Base-by-base conservation (phyloP, 352 stramenopile genomes). In the Poterioochromonas sp. region DNA sequence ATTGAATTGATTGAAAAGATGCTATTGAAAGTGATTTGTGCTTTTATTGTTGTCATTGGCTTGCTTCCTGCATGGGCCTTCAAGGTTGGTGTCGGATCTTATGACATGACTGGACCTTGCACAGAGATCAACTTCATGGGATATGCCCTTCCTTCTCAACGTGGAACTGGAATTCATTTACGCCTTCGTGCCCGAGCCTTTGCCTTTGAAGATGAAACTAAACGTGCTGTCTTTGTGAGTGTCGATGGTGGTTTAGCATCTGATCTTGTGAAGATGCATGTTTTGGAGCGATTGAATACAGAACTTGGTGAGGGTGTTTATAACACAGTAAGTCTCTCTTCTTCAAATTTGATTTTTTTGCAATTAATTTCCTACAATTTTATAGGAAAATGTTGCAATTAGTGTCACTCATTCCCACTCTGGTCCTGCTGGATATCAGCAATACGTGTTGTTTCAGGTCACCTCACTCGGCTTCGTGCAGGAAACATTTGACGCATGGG, bases 341-440 rank as follows among this genome's bases (percentile, higher is more conserved):
- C n/a, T n/a, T n/a, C n/a, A n/a, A n/a, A n/a, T n/a, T n/a, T n/a
- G n/a, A n/a, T n/a, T n/a, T n/a, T n/a, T n/a, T n/a, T n/a, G n/a
- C n/a, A n/a, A n/a, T n/a, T n/a, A n/a, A n/a, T n/a, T n/a, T n/a
- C n/a, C n/a, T n/a, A n/a, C n/a, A n/a, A n/a, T n/a, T n/a, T n/a
- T n/a, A n/a, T n/a, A 77, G 47, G 82, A 90, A 44, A 95, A 94
- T 81, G 83, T 95, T 63, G 89, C 90, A 83, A 83, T 96, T 69
- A 94, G 85, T 73, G 91, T 90, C 37, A 97, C 91, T 12, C 92
- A 97, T 82, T 95, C 91, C 60, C 92, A 97, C 80, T 94, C 88
- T 78, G 87, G 87, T 34, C 90, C 91, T 0, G 90, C 88, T 0
- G 92, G 92, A 0, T 90, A 95, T 39, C 92, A 92, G 12, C 90